A percentile compares a stretch with the other conserved stretches of the same genome.
phyloP scores from a whole-genome alignment of 2,329 filamentous ascomycete genomes.

The Ceratocystiopsis brevicomis region DNA sequence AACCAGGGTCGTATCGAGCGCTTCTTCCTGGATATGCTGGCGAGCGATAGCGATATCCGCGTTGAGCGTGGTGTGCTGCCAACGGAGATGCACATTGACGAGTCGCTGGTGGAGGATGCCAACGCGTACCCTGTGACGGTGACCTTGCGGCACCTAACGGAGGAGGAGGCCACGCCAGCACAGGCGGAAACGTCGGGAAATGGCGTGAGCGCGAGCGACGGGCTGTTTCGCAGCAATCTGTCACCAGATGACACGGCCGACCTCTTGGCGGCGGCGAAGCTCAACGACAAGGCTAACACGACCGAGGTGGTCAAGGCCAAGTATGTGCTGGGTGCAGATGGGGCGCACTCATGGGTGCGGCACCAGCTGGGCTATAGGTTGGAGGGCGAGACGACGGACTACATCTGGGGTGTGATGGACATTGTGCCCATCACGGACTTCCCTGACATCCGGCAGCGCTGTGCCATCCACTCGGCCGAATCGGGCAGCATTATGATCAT shows the following conservation, averaged over 20 bases:
- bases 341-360: constrained; percentile 47
- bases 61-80: constrained; percentile 40
- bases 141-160: constrained; percentile 31
- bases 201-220: constrained; percentile 24
- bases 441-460: constrained; percentile 27
- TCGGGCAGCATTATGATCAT: constrained; percentile 15
- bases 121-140: constrained; percentile 38
- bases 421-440: constrained; percentile 12
- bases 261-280: not conserved
- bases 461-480: constrained; percentile 13
- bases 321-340: constrained; percentile 50
- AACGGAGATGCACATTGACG: constrained; percentile 29
- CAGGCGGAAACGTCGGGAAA: constrained; percentile 7
- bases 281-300: constrained; percentile 7
- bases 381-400: constrained; percentile 31
- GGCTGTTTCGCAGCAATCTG: constrained; percentile 37
- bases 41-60: constrained; percentile 13
- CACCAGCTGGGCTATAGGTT: constrained; percentile 32
- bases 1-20: constrained; percentile 54
- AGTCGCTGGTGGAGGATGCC: constrained; percentile 23
- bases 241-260: constrained; percentile 25
- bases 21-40: constrained; percentile 27
- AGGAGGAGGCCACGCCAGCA: constrained; percentile 31
- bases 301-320: constrained; percentile 33
- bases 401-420: constrained; percentile 19